Conservation (phyloP, 2,329 filamentous ascomycete species). For the Aureobasidium sp. region DNA sequence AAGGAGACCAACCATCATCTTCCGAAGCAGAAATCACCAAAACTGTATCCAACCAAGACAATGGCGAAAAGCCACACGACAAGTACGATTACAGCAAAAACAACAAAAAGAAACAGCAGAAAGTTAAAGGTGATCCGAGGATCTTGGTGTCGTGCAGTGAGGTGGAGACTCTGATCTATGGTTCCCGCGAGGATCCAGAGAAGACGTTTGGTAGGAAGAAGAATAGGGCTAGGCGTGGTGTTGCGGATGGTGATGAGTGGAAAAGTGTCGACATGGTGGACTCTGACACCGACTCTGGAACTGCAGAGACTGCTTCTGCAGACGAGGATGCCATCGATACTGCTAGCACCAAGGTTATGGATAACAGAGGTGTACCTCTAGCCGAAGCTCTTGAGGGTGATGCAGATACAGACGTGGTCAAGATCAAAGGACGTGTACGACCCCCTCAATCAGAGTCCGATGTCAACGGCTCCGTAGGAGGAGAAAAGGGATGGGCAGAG, state of each 20-base stretch:
- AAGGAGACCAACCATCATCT: not conserved
- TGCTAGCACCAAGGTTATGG: slow-evolving; percentile 2
- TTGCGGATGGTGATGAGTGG: slow-evolving; percentile 32
- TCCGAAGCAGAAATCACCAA: not conserved
- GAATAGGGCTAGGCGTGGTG: slow-evolving; percentile 36
- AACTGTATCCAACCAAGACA: not conserved
- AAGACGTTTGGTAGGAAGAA: slow-evolving; percentile 38
- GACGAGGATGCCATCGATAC: slow-evolving; percentile 15
- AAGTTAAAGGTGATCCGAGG: slow-evolving; percentile 40
- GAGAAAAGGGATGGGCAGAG: slow-evolving; percentile 48
- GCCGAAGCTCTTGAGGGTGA: slow-evolving; percentile 1
- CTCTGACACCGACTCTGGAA: not conserved
- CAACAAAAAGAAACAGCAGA: slow-evolving; percentile 7
- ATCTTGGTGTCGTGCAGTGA: slow-evolving; percentile 42
- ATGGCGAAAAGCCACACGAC: not conserved
- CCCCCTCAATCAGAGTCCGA: slow-evolving; percentile 38
- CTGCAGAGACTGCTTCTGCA: slow-evolving; percentile 5
- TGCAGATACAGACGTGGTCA: slow-evolving; percentile 13
- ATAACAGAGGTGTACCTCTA: not conserved
- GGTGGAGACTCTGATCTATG: slow-evolving; percentile 45
- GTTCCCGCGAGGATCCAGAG: slow-evolving; percentile 35
- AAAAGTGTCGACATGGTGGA: slow-evolving; percentile 36
- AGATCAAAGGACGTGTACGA: slow-evolving; percentile 16
- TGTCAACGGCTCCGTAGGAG: slow-evolving; percentile 48
- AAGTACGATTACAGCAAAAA: not conserved